Evolutionary conservation across 768 basidiomycete genomes (phyloP), one percentile per base, ranked within the genome.

Genomic region (Asterophora parasitica): DNA sequence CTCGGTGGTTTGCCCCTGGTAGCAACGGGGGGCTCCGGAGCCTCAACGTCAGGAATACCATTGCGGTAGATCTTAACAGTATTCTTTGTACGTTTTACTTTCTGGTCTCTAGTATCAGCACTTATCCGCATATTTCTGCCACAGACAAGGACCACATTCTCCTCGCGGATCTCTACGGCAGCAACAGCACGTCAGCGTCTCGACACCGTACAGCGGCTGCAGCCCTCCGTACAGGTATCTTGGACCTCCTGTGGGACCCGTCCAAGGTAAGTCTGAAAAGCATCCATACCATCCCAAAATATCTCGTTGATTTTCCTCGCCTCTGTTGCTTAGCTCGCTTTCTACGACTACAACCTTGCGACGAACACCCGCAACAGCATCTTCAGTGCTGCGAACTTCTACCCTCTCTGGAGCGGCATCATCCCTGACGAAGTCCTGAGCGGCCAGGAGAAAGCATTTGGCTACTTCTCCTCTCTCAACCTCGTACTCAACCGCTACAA

Each of bases 331-430:
- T 36, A 75, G 71, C 71, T 91, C n/a, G 85, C 85, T 0, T 95
- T 94, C 67, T 94, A 94, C 58, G 93, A 95, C 65, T 96, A 87
- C 67, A 90, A 92, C 63, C 64, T 85, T 33, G 83, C 79, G 6
- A 75, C 82, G 2, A 81, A 83, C 42, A 60, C 77, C 11, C 80
- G 85, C 44, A 83, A 81, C 58, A 65, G 56, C 40, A 60, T 90
- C 26, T 92, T 85, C 69, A 80, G 80, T n/a, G 74, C 69, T 2
- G 92, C 88, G 1, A 81, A 78, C 1, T 92, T 82, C 70, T 92
- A 91, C 62, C 89, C 93, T 0, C 71, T 85, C 41, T 96, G 92
- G 94, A 83, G 76, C 43, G 86, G 82, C 13, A 92, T 97, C 58
- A 71, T 92, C 39, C 94, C 94, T 0, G 57, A 75, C 17, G 85